Evolutionary conservation across 2,329 filamentous ascomycete species (phyloP), one percentile per base, ranked within the genome.

Genomic region (Stachybotrys chlorohalonatus): DNA sequence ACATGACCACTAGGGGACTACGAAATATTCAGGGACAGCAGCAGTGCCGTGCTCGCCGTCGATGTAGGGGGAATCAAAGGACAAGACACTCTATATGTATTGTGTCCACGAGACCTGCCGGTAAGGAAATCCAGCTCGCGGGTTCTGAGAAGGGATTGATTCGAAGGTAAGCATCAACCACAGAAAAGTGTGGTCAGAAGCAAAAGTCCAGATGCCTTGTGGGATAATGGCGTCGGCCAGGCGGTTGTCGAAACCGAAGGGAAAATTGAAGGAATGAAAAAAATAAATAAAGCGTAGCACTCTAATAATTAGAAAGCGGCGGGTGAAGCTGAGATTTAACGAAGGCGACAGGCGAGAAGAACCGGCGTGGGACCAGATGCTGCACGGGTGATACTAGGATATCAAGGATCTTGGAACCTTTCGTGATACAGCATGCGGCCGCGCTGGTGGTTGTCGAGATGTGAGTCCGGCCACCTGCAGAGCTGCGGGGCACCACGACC

Each of bases 361-460:
- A 65, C 62, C 64, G 67, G 59, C 61, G 76, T 79, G 66, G 70
- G 73, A 79, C 77, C 73, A 73, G 74, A 74, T 74, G 73, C 71
- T 75, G 74, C 73, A 74, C 70, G 67, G 32, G 75, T 76, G 71
- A 74, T 74, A 78, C 75, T 74, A 64, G 69, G 66, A 72, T 53
- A 66, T 73, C 70, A 70, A 70, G 68, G 70, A 68, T 72, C 68
- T 69, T 71, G 71, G 69, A 67, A 68, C 66, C 65, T 67, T 66
- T 66, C 69, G 76, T 78, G 65, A 71, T 73, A 80, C 77, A 66
- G 67, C 72, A 76, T 76, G 70, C 72, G 70, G 73, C 70, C 71
- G 69, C 75, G 73, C 64, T 71, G 70, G 70, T 72, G 67, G 67
- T 67, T 70, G 68, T 72, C 69, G 70, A 69, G 68, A 69, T 67